Base-by-base conservation (phyloP, 2,329 filamentous ascomycete species). In the Bisporella sp. region DNA sequence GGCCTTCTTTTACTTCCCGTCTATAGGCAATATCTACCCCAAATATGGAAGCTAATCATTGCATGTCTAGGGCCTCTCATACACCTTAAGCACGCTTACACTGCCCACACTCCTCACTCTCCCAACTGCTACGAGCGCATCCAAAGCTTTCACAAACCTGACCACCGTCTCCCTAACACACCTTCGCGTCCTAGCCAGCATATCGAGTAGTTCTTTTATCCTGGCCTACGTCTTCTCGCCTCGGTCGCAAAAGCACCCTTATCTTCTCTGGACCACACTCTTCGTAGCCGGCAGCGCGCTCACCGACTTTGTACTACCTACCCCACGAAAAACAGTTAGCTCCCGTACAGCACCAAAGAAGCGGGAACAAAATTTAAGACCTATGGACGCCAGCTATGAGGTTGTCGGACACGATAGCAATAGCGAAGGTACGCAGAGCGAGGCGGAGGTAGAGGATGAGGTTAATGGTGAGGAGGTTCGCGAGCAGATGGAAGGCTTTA, bases 201-300 rank as follows among this genome's bases (percentile, higher is more conserved):
- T 95, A 59, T 83, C 89, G 47, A 79, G 82, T 48, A 73, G 79
- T 47, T 82, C 87, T 31, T 83, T 96, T 62, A 72, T 89, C 59
- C 78, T 92, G 57, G 88, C 90, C 55, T 96, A 85, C 69, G 68
- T 77, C 42, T 73, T 95, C 57, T 92, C 90, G 2, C 87, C 90
- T 0, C 77, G 81, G 30, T 78, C 82, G 50, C 77, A 80, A 59
- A 83, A 86, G 65, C 92, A 97, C 66, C 92, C 92, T 0, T 97
- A 96, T 66, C 82, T 96, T 30, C 70, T 96, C 52, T 96, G 93
- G 82, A 89, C 89, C 11, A 82, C 84, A 3, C 70, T 89, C 30
- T 77, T 90, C 51, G 79, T 83, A 41, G 73, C 77, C 39, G 71
- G 73, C 41, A 74, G 77, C 50, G 65, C 69, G 29, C 61, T 81